phyloP scores from a whole-genome alignment of 2,329 filamentous ascomycete species.

The Chaetomium sp. region DNA sequence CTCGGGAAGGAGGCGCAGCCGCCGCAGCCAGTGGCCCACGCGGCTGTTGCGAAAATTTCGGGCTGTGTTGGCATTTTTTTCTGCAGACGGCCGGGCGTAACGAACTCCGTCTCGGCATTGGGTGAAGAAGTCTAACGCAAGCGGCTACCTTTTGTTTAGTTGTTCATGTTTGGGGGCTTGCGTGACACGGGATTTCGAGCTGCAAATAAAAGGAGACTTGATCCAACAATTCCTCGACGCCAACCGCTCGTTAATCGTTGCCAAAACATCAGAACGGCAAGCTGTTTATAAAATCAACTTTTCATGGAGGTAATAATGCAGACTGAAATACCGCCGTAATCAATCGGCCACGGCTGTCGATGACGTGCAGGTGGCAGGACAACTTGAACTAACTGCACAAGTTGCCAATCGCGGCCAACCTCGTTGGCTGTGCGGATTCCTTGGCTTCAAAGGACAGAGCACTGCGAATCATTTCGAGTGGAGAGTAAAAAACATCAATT shows the following conservation, averaged over 20 bases:
- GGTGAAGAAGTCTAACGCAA: background rate
- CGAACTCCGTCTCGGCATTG: background rate
- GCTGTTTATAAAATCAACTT: background rate
- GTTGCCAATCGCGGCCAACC: background rate
- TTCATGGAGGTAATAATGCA: background rate
- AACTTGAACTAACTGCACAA: background rate
- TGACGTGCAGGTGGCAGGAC: background rate
- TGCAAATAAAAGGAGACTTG: background rate
- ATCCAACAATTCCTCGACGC: background rate
- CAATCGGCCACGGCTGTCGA: background rate
- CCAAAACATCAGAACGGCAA: background rate
- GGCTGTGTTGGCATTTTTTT: conserved; percentile 6
- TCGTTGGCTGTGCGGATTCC: background rate
- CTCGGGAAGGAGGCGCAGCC: conserved; percentile 22
- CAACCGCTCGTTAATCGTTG: background rate
- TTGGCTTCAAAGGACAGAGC: background rate
- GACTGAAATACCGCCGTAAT: background rate
- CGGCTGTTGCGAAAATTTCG: background rate
- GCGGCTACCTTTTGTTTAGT: background rate
- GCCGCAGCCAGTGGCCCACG: conserved; percentile 21
- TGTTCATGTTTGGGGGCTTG: background rate
- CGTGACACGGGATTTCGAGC: background rate
- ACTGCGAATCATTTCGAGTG: background rate
- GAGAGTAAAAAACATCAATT: background rate
- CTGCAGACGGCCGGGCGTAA: background rate